Conservation (phyloP, 176 grass and related monocot species). For the Leersia perrieri region DNA sequence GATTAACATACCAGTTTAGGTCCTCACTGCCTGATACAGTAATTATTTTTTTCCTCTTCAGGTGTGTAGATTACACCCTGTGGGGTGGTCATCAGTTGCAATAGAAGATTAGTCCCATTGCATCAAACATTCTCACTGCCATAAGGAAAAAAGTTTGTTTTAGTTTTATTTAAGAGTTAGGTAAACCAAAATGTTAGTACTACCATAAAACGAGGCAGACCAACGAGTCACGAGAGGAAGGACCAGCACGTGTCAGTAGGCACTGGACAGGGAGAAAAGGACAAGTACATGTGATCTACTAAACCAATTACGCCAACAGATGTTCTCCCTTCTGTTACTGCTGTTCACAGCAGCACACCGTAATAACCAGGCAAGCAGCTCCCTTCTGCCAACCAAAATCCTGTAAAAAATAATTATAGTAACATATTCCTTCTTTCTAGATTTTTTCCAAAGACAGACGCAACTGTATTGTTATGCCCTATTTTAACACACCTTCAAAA, state of each 20-base stretch:
- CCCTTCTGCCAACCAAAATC: not conserved
- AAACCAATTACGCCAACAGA: not conserved
- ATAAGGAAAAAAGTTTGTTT: not conserved
- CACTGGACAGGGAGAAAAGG: not conserved
- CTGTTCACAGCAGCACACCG: not conserved
- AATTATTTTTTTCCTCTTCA: not conserved
- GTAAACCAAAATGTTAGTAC: not conserved
- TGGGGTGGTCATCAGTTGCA: not conserved
- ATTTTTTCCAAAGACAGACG: too few relatives aligned
- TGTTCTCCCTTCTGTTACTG: not conserved
- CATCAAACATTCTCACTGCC: not conserved
- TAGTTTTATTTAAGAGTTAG: not conserved
- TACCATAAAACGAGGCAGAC: too few relatives aligned
- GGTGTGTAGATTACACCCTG: not conserved
- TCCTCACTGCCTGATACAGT: not conserved
- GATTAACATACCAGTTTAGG: not conserved
- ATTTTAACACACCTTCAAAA: not conserved
- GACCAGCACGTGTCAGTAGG: not conserved
- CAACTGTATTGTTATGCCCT: too few relatives aligned
- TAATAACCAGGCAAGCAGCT: not conserved
- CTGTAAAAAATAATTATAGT: not conserved
- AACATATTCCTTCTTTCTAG: not conserved
- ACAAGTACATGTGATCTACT: slow-evolving; percentile 29
- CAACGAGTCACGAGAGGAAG: not conserved
- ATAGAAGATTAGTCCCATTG: not conserved